A percentile compares a stretch with the other conserved stretches of the same genome.
These are phyloP conservation scores for Rhexocercosporidium sp. DNA, from an alignment of 2,329 filamentous ascomycete species.

Conservation along the genomic window DNA sequence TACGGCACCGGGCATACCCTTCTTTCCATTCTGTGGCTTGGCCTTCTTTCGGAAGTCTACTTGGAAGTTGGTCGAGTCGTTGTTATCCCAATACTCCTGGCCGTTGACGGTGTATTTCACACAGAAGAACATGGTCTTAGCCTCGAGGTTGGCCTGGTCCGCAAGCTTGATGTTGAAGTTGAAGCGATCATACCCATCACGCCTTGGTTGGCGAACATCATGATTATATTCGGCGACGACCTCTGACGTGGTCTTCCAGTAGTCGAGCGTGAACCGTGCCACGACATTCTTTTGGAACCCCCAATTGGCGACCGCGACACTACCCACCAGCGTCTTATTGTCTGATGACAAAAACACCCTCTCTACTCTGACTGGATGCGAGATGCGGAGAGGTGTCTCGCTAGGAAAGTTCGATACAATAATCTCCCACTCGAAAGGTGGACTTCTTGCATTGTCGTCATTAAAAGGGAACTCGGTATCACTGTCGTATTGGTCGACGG, in stretches of 20 bases:
- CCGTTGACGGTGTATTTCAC: conserved; percentile 85
- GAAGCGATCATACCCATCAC: conserved; percentile 81
- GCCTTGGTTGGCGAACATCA: conserved; percentile 72
- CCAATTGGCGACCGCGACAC: conserved; percentile 83
- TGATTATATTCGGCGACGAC: conserved; percentile 86
- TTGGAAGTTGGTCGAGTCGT: conserved; percentile 84
- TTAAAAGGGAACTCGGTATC: conserved; percentile 89
- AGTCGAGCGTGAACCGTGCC: conserved; percentile 95
- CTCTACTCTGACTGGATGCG: conserved; percentile 78
- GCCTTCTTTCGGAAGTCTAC: conserved; percentile 88
- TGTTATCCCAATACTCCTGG: conserved; percentile 95
- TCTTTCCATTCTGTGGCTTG: conserved; percentile 64
- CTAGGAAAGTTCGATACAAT: conserved; percentile 81
- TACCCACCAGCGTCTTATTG: conserved; percentile 84
- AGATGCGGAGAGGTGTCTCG: conserved; percentile 65
- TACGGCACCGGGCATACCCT: conserved; percentile 54
- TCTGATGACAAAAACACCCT: conserved; percentile 86
- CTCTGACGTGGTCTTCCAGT: conserved; percentile 98
- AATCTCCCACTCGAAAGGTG: conserved; percentile 85
- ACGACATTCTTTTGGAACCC: conserved; percentile 87
- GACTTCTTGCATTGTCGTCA: conserved; percentile 51
- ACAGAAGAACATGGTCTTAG: conserved; percentile 92
- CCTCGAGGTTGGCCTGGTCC: conserved; percentile 88
- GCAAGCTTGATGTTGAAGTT: conserved; percentile 92
- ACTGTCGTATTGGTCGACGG: conserved; percentile 84